Evolutionary conservation across 1,284 basidiomycete species (phyloP).

Genomic region (Apiotrichum brassicae): DNA sequence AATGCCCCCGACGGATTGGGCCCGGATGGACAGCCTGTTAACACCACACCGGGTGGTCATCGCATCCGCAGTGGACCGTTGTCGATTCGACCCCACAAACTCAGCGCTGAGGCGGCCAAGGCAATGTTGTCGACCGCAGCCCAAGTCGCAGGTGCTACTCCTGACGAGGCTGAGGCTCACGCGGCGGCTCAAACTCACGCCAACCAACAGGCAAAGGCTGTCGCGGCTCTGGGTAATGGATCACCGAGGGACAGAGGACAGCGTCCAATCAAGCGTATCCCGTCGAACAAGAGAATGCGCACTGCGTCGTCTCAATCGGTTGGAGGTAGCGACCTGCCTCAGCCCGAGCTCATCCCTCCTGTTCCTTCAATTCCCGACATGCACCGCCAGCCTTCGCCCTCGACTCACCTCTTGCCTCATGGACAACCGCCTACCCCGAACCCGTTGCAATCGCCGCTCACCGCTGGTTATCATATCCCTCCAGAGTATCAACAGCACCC

Average conservation of each 20-base stretch:
- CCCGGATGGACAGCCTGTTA: constrained; percentile 42
- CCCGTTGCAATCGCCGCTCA: constrained; percentile 29
- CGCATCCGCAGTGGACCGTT: constrained; percentile 26
- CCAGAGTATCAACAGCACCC: constrained; percentile 27
- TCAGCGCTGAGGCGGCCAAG: constrained; percentile 39
- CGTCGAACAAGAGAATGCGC: constrained; percentile 31
- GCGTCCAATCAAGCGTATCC: constrained; percentile 17
- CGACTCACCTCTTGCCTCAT: constrained; percentile 15
- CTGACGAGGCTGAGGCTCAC: constrained; percentile 14
- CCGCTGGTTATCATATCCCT: constrained; percentile 32
- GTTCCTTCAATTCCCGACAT: constrained; percentile 38
- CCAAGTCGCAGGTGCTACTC: constrained; percentile 19
- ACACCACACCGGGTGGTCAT: constrained; percentile 6
- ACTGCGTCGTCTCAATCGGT: constrained; percentile 23
- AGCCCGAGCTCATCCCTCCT: constrained; percentile 31
- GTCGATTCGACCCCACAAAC: constrained; percentile 45
- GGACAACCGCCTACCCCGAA: constrained; percentile 8
- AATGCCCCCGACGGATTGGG: constrained; percentile 71
- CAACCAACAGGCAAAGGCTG: constrained; percentile 22
- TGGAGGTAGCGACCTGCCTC: constrained; percentile 1
- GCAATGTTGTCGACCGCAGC: constrained; percentile 39
- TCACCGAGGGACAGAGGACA: constrained; percentile 17
- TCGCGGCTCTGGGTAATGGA: constrained; percentile 29
- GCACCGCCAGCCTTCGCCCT: constrained; percentile 28
- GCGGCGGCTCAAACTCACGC: constrained; percentile 16